phyloP scores from a whole-genome alignment of 2,329 filamentous ascomycete species.

The Juglanconis sp. region DNA sequence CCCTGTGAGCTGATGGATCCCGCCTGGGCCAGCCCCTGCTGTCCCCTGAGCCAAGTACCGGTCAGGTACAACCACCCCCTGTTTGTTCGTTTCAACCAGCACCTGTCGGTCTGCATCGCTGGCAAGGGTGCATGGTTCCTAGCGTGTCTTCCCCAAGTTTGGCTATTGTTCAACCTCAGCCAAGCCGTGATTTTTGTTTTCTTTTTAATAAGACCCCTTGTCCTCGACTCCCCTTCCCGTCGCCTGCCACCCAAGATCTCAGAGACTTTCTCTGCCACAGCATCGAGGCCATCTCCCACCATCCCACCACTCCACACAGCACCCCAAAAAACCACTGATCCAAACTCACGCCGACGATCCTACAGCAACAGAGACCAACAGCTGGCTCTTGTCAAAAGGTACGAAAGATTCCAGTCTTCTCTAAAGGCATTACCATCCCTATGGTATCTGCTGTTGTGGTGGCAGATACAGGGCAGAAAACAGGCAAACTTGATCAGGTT shows the following conservation, averaged over 20 bases:
- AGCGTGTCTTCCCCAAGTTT: neutral
- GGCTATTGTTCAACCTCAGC: neutral
- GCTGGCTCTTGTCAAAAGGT: no score
- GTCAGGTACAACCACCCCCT: constrained; percentile 15
- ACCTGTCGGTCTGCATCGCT: constrained; percentile 17
- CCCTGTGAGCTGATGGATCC: constrained; percentile 6
- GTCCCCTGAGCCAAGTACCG: constrained; percentile 14
- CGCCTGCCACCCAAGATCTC: neutral
- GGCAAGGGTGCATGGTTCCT: constrained; percentile 5
- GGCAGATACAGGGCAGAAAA: neutral
- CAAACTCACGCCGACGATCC: no score
- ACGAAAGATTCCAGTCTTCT: no score
- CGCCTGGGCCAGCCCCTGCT: neutral
- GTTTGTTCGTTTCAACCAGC: constrained; percentile 17
- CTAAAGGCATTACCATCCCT: no score
- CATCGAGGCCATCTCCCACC: constrained; percentile 13
- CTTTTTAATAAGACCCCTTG: constrained; percentile 20
- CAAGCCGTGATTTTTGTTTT: constrained; percentile 14
- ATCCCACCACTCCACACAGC: neutral
- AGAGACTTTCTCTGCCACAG: neutral
- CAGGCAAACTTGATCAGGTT: neutral
- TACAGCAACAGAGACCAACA: no score
- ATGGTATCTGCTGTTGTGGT: no score
- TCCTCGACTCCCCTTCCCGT: constrained; percentile 15
- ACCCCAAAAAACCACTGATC: neutral